Evolutionary conservation across 2,329 filamentous ascomycete genomes (phyloP), one percentile per base, ranked within the genome.

Genomic region (Berkeleyomyces basicola): DNA sequence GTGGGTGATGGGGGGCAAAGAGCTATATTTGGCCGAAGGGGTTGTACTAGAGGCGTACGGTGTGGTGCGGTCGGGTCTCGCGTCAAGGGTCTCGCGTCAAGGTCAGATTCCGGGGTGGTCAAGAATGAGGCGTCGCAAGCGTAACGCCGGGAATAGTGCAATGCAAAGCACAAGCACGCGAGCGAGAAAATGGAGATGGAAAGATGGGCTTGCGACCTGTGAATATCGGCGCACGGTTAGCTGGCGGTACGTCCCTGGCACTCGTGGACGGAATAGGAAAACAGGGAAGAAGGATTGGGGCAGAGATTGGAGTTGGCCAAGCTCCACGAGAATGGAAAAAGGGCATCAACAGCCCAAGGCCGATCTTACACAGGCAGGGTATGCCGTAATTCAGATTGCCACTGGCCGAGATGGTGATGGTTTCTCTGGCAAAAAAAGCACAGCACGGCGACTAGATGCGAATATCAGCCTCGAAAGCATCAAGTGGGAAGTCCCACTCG

Each of bases 131-230:
- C 51, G 51, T 55, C 51, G 3, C 51, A 55, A 39, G 51, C 33
- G 11, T 55, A 39, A 55, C n/a, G 33, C 51, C 39, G 39, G 31
- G 33, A 55, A 37, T 55, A 39, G n/a, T 37, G 33, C 43, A 46
- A 46, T 46, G 36, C 49, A 55, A 37, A 7, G 33, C 3, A 3
- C n/a, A 49, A 49, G 33, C 3, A 3, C n/a, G 31, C n/a, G 46
- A 39, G 33, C n/a, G 36, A 55, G 51, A 55, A 49, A 55, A 55
- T 55, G 51, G 39, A 55, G 51, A 55, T 55, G n/a, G 51, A 55
- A 31, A 23, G 1, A 23, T 23, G 23, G 23, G 23, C 39, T 55
- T 37, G 31, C 11, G 36, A 14, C 51, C 51, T 55, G 39, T 55
- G 33, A 55, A 55, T 55, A n/a, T 46, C 33, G 36, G 51, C n/a